phyloP scores from a whole-genome alignment of 805 yeast genomes.

The Zygotorulaspora chibaensis region DNA sequence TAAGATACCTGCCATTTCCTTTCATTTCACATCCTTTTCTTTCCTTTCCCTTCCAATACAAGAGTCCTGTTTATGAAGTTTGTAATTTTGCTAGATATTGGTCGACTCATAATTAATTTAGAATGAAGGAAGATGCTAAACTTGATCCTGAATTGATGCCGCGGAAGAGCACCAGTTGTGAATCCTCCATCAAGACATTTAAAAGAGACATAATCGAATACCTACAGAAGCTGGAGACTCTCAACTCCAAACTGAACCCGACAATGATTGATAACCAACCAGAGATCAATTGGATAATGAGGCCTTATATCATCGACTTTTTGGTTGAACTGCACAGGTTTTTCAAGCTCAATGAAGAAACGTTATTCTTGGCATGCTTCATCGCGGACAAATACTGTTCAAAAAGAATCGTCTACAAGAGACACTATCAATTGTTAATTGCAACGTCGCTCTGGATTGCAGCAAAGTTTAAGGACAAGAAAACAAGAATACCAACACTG shows the following conservation, averaged over 20 bases:
- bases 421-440: slow-evolving; percentile 80
- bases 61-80: background rate
- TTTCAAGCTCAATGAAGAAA: slow-evolving; percentile 59
- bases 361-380: slow-evolving; percentile 59
- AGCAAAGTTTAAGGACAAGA: slow-evolving; percentile 66
- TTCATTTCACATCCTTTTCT: no score
- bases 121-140: slow-evolving; percentile 5
- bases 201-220: slow-evolving; percentile 39
- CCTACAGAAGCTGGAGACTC: slow-evolving; percentile 38
- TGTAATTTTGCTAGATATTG: background rate
- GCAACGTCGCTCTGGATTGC: slow-evolving; percentile 88
- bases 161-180: slow-evolving; percentile 44
- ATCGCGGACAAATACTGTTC: slow-evolving; percentile 83
- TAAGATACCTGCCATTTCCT: no score
- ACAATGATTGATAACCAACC: slow-evolving; percentile 80
- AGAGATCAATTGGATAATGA: slow-evolving; percentile 72
- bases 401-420: slow-evolving; percentile 68
- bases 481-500: slow-evolving; percentile 61
- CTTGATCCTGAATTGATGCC: slow-evolving; percentile 43
- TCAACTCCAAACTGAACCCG: slow-evolving; percentile 32
- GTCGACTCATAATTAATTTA: background rate
- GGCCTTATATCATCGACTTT: slow-evolving; percentile 75
- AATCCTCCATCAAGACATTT: slow-evolving; percentile 41
- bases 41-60: background rate
- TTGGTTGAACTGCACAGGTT: slow-evolving; percentile 62